Evolutionary conservation across 805 yeast genomes (phyloP), one percentile per base, ranked within the genome.

Genomic region (Yarrowia divulgata): DNA sequence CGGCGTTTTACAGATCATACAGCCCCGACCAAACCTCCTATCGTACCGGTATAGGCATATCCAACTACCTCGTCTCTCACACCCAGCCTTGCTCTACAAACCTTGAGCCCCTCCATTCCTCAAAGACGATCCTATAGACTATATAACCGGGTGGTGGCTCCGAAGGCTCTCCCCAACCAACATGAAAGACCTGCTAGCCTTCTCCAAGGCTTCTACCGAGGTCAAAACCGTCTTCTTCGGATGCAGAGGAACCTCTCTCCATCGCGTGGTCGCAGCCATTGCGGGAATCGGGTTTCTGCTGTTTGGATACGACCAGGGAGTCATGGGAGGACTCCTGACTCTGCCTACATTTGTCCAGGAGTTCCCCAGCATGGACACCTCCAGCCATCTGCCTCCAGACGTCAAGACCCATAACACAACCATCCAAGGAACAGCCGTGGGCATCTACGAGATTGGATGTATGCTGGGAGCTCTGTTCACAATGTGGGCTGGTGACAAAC

Each of bases 221-320:
- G 67, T 60, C 54, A 60, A 60, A 42, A 60, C 67, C 37, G 32
- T 37, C 50, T 72, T 66, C 49, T 46, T 70, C 32, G 73, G 73
- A 34, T 68, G 71, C 32, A 40, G 70, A 58, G 73, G 73, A 23
- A 43, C 50, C 16, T 19, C 39, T 5, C 70, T 73, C 5, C 69
- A 71, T 46, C 55, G 62, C 8, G 75, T 71, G 1, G 66, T 73
- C n/a, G 72, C 74, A n/a, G 46, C 69, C 4, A 43, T 73, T 32
- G 74, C 73, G 1, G 73, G 73, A 19, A 55, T 69, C 45, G 75
- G 73, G 16, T 74, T 75, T 48, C 83, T 87, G 43, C 78, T 88
- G n/a, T 88, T 88, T 71, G 91, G 91, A 1, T 88, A 86, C 73
- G 90, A 87, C 72, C 88, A 90, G 76, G 96, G 95, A 70, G 93